A percentile compares a stretch with the other conserved stretches of the same genome.
These are phyloP conservation scores for Protomyces inundatus DNA, from an alignment of 1,139 yeast genomes.

Conservation along the genomic window DNA sequence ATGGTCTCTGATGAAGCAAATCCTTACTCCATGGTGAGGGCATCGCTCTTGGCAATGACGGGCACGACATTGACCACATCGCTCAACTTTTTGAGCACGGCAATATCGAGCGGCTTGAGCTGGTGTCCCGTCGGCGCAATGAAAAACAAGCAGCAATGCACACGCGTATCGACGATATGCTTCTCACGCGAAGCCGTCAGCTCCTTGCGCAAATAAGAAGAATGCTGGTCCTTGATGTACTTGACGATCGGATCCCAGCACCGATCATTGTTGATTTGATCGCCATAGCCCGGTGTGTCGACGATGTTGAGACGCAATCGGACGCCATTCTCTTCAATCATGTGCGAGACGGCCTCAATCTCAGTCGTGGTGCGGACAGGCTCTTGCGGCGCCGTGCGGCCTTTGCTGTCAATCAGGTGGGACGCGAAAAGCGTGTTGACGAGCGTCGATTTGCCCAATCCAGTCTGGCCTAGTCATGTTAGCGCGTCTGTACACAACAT, in stretches of 20 bases:
- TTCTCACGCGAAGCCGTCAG: constrained; percentile 92
- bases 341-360: constrained; percentile 65
- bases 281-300: constrained; percentile 98
- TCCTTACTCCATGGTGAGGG: constrained; percentile 72
- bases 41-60: constrained; percentile 87
- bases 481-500: not conserved
- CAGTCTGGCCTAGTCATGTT: constrained; percentile 57
- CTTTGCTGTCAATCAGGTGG: constrained; percentile 66
- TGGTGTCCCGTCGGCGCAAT: constrained; percentile 73
- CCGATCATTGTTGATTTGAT: constrained; percentile 89
- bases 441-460: constrained; percentile 88
- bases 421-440: constrained; percentile 86
- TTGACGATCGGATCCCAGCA: constrained; percentile 97
- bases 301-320: constrained; percentile 77
- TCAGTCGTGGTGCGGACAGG: constrained; percentile 87
- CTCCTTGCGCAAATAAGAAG: constrained; percentile 86
- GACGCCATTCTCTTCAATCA: constrained; percentile 75
- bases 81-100: constrained; percentile 74
- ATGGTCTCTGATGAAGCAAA: constrained; percentile 61
- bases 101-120: constrained; percentile 72
- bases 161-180: constrained; percentile 73
- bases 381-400: constrained; percentile 60
- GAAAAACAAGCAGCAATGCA: constrained; percentile 87
- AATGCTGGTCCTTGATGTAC: constrained; percentile 94
- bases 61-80: constrained; percentile 95